phyloP scores from a whole-genome alignment of 805 yeast genomes.

The Candida patagonica region DNA sequence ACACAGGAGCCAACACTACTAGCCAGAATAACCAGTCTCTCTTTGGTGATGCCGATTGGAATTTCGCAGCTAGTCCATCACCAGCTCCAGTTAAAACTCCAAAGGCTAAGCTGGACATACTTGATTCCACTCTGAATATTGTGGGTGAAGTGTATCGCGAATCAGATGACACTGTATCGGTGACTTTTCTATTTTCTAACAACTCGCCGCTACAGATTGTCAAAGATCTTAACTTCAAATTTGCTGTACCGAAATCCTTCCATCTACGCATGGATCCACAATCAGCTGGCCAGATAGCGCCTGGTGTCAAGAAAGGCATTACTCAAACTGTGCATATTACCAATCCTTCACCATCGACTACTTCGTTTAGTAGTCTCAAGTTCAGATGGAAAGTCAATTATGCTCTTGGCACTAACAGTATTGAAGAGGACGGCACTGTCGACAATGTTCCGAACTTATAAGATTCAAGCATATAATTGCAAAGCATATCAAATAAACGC shows the following conservation, averaged over 20 bases:
- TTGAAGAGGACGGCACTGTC: slow-evolving; percentile 51
- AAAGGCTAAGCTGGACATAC: slow-evolving; percentile 28
- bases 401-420: slow-evolving; percentile 36
- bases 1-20: neutral
- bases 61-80: slow-evolving; percentile 9
- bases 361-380: slow-evolving; percentile 35
- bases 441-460: slow-evolving; percentile 14
- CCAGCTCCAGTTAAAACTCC: neutral
- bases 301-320: slow-evolving; percentile 40
- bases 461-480: neutral
- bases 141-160: slow-evolving; percentile 36
- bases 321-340: slow-evolving; percentile 41
- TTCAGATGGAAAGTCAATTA: slow-evolving; percentile 70
- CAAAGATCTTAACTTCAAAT: slow-evolving; percentile 44
- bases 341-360: slow-evolving; percentile 11
- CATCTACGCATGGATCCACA: slow-evolving; percentile 53
- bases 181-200: slow-evolving; percentile 47
- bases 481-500: neutral
- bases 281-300: slow-evolving; percentile 43
- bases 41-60: slow-evolving; percentile 7
- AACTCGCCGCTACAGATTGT: slow-evolving; percentile 30
- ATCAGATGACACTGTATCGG: slow-evolving; percentile 31
- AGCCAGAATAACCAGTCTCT: neutral
- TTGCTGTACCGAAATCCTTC: slow-evolving; percentile 65
- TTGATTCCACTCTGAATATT: slow-evolving; percentile 40